Evolutionary conservation across 2,329 filamentous ascomycete species (phyloP).

Genomic region (Colletotrichum coccodes): DNA sequence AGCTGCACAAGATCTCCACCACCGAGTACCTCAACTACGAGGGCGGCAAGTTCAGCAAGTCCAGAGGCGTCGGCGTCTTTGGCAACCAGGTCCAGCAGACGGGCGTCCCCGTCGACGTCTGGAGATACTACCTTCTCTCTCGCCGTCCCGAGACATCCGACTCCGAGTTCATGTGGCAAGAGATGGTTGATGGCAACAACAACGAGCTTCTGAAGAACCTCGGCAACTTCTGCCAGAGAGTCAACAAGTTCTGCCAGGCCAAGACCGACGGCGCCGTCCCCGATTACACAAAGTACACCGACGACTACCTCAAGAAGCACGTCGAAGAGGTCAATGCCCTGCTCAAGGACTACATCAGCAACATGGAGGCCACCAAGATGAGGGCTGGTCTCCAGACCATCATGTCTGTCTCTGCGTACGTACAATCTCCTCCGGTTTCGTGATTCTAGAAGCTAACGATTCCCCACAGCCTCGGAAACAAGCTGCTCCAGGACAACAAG

Average conservation of each 20-base stretch:
- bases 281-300: conserved; percentile 65
- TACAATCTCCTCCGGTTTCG: neutral
- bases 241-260: conserved; percentile 78
- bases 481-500: conserved; percentile 61
- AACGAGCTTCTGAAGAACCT: conserved; percentile 84
- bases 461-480: conserved; percentile 52
- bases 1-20: conserved; percentile 87
- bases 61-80: conserved; percentile 88
- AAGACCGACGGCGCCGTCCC: conserved; percentile 79
- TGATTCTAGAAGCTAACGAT: neutral
- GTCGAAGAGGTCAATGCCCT: conserved; percentile 72
- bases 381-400: conserved; percentile 72
- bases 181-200: conserved; percentile 88
- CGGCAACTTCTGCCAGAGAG: conserved; percentile 78
- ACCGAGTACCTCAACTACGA: conserved; percentile 91
- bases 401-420: conserved; percentile 70
- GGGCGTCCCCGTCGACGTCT: conserved; percentile 86
- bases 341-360: conserved; percentile 73
- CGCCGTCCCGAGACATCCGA: conserved; percentile 87
- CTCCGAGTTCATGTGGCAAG: conserved; percentile 88
- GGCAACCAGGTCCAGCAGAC: conserved; percentile 90
- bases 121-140: conserved; percentile 90
- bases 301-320: conserved; percentile 63
- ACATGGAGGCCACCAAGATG: conserved; percentile 78
- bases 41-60: conserved; percentile 92